These are phyloP conservation scores for Alternaria gansuensis DNA, from an alignment of 2,329 filamentous ascomycete genomes.

Conservation along the genomic window DNA sequence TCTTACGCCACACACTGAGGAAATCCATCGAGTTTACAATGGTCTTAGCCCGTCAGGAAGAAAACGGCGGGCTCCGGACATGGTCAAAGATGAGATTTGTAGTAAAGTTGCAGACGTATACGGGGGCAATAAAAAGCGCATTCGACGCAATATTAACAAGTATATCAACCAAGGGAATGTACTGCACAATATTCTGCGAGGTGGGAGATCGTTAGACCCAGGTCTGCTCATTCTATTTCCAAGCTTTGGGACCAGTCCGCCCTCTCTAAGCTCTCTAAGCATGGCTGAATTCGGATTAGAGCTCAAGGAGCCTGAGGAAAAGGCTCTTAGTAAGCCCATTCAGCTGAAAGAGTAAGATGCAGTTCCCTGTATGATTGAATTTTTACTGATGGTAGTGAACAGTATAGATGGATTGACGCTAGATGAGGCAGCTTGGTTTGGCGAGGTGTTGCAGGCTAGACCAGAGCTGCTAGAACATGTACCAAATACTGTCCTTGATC, in stretches of 20 bases:
- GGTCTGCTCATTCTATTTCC: constrained; percentile 18
- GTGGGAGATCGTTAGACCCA: constrained; percentile 1
- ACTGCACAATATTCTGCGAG: constrained; percentile 13
- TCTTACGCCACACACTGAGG: constrained; percentile 2
- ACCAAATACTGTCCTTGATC: constrained; percentile 5
- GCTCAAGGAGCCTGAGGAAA: constrained; percentile 10
- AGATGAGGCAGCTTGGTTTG: constrained; percentile 15
- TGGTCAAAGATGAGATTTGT: constrained; percentile 18
- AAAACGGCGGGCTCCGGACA: constrained; percentile 1
- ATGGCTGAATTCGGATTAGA: constrained; percentile 6
- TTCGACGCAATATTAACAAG: constrained; percentile 11
- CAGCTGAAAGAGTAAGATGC: constrained; percentile 20
- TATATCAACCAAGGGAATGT: constrained; percentile 17
- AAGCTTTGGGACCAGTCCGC: not conserved
- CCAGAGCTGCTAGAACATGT: constrained; percentile 12
- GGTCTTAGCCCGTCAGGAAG: constrained; percentile 3
- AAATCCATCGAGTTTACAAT: constrained; percentile 8
- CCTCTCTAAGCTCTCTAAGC: constrained; percentile 15
- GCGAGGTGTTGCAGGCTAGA: constrained; percentile 18
- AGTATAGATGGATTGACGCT: constrained; percentile 19
- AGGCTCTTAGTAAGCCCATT: constrained; percentile 19
- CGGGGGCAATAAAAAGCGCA: not conserved
- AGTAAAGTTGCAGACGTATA: constrained; percentile 3
- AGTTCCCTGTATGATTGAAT: not conserved
- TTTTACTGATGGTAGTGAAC: constrained; percentile 4